These are phyloP conservation scores for Candida insectorum DNA, from an alignment of 805 yeast species.

Conservation along the genomic window DNA sequence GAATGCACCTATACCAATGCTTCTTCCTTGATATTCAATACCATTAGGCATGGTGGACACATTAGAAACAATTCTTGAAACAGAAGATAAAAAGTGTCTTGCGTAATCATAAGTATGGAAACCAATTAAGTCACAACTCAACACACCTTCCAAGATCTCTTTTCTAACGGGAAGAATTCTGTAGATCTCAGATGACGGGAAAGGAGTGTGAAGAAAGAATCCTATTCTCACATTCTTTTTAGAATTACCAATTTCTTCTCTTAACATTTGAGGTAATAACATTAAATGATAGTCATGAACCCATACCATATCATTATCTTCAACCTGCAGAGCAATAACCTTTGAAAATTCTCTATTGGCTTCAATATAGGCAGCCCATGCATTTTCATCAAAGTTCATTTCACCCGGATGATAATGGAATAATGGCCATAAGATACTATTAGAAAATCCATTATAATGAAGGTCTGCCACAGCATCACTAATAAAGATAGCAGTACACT, in stretches of 20 bases:
- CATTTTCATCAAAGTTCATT: constrained; percentile 94
- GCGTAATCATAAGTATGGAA: constrained; percentile 99
- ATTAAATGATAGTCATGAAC: constrained; percentile 96
- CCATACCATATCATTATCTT: constrained; percentile 91
- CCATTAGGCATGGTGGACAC: constrained; percentile 89
- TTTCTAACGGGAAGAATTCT: constrained; percentile 92
- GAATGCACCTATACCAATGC: constrained; percentile 89
- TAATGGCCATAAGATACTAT: constrained; percentile 94
- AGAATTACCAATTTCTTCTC: constrained; percentile 52
- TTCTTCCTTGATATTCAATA: constrained; percentile 69
- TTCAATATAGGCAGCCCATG: constrained; percentile 96
- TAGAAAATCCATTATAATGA: constrained; percentile 94
- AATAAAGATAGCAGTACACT: constrained; percentile 85
- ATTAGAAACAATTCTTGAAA: constrained; percentile 70
- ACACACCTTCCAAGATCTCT: constrained; percentile 86
- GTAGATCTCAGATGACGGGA: constrained; percentile 95
- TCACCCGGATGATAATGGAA: constrained; percentile 99
- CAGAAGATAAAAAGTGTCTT: constrained; percentile 88
- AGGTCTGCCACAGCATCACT: constrained; percentile 89
- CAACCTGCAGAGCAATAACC: constrained; percentile 62
- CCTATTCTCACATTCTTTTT: constrained; percentile 71
- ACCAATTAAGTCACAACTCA: constrained; percentile 92
- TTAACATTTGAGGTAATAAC: constrained; percentile 86
- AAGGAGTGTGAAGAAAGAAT: constrained; percentile 94
- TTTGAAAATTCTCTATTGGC: constrained; percentile 84